Base-by-base conservation (phyloP, 1,139 yeast genomes). In the Saccharomycopsis hybrid region DNA sequence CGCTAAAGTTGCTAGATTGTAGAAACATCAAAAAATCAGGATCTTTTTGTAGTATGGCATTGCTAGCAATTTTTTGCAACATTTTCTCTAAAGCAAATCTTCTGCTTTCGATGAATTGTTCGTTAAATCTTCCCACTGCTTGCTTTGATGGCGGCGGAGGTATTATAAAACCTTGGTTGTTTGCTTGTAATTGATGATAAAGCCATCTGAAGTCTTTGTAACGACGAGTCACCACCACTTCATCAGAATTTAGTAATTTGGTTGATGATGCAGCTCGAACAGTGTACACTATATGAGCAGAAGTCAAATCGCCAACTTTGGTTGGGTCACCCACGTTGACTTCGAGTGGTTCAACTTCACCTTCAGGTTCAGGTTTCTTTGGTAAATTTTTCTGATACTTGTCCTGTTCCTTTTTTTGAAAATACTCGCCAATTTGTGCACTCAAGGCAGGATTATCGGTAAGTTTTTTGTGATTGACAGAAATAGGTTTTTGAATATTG, bases 81-180 rank as follows among this genome's bases (percentile, higher is more conserved):
- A 92, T 94, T 57, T 77, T 80, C 62, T 90, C 97, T 63, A 92
- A 72, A n/a, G 94, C 88, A 40, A 82, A 70, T 54, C 97, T 72
- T 65, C 98, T 77, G 57, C 80, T 80, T 63, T 90, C 97, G 49
- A 92, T 82, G 61, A 92, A 89, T 60, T 82, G 89, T 58, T 86
- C 90, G 60, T 88, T 87, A 66, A 84, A 85, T 56, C 95, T 73
- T 2, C 96, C 97, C 53, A 90, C 84, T 0, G 88, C 86, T 65
- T 92, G 97, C 62, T 94, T 94, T 38, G 88, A 87, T 1, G 99
- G 98, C 8, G 98, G 97, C 0, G 98, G 96, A 0, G 98, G 98
- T 30, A 94, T 82, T 41, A 94, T 84, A 52, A 77, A 73, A 1
- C 98, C 98, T 32, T 96, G 95, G 62, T 92, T 89, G 59, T 84